Conservation (phyloP, 1,139 yeast genomes). For the Candida labiduridarum region DNA sequence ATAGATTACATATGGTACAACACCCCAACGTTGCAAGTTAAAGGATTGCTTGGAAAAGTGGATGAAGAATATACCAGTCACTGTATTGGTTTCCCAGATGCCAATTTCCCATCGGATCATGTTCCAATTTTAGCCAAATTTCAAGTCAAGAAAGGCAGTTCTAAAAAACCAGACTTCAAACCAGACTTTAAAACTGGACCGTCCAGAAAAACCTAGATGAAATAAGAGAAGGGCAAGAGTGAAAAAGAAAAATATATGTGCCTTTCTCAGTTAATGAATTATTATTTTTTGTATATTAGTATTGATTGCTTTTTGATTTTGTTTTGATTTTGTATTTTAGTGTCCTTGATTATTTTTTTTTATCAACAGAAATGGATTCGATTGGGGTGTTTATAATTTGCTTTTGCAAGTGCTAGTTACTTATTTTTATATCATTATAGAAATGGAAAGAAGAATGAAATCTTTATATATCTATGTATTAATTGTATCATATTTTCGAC, state of each 20-base stretch:
- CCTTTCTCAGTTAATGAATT: not conserved
- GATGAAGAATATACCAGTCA: constrained; percentile 76
- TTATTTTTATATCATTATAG: constrained; percentile 4
- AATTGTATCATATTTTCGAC: constrained; percentile 2
- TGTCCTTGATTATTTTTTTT: constrained; percentile 1
- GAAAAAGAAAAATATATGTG: not conserved
- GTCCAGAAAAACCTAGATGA: constrained; percentile 48
- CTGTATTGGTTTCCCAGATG: constrained; percentile 91
- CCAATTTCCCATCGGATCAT: constrained; percentile 94
- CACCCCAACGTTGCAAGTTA: constrained; percentile 73
- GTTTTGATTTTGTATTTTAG: constrained; percentile 2
- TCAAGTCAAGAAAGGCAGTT: constrained; percentile 58
- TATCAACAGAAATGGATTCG: not conserved
- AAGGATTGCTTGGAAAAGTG: constrained; percentile 82
- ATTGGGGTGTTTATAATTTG: not conserved
- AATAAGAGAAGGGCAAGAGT: not conserved
- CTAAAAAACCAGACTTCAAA: constrained; percentile 47
- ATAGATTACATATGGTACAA: constrained; percentile 97
- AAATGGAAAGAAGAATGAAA: not conserved
- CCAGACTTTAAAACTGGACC: constrained; percentile 55
- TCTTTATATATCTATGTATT: constrained; percentile 3
- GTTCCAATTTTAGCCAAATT: constrained; percentile 80
- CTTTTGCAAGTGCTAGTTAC: not conserved
- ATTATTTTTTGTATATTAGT: constrained; percentile 3
- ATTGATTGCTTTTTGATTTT: not conserved